phyloP scores from a whole-genome alignment of 306 rosid species.

The Elaeagnus macrophylla region DNA sequence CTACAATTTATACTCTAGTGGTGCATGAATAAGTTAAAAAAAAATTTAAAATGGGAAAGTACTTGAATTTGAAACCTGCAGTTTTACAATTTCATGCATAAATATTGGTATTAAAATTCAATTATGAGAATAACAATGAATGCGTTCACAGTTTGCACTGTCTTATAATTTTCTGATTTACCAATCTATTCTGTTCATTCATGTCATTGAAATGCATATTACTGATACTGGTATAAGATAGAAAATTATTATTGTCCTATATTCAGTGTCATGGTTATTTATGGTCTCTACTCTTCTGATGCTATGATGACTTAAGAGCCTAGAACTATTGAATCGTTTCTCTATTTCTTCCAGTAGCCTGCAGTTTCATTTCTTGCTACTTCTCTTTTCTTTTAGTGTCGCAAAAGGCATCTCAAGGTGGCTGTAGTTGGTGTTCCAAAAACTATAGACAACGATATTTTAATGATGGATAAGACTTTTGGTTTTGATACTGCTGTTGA shows the following conservation, averaged over 20 bases:
- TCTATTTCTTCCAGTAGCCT: neutral
- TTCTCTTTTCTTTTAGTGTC: constrained; percentile 43
- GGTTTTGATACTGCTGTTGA: constrained; percentile 99
- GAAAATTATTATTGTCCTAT: no score
- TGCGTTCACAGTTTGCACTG: no score
- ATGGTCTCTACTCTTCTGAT: neutral
- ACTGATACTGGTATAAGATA: neutral
- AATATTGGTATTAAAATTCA: neutral
- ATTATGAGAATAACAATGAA: neutral
- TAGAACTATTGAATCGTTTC: neutral
- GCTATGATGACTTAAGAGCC: neutral
- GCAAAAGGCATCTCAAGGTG: constrained; percentile 57
- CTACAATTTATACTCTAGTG: constrained; percentile 8
- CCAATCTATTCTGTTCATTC: no score
- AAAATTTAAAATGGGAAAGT: neutral
- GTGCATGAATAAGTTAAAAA: constrained; percentile 1
- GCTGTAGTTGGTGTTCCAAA: constrained; percentile 94
- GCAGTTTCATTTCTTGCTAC: neutral
- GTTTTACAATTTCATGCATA: neutral
- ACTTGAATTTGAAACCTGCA: neutral
- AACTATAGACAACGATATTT: constrained; percentile 94
- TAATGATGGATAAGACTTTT: constrained; percentile 95
- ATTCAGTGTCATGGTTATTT: neutral
- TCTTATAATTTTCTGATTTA: no score
- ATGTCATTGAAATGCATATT: no score